Base-by-base conservation (phyloP, 352 stramenopile genomes). In the Pythium guiyangense region DNA sequence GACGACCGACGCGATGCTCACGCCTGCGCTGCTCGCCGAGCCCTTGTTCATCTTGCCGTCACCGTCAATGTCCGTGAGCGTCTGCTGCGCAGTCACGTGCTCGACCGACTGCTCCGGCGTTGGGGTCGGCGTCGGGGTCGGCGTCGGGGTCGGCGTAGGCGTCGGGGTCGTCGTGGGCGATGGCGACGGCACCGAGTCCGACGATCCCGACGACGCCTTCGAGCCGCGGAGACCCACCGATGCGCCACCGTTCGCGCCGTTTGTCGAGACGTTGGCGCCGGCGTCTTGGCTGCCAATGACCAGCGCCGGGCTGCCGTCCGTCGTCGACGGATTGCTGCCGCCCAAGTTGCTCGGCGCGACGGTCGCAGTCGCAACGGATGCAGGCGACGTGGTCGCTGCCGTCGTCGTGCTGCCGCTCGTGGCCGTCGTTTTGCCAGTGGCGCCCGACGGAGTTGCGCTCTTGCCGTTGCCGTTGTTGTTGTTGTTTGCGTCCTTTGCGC, bases 1-100 rank as follows among this genome's bases (percentile, higher is more conserved):
- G 43, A 88, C 82, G 52, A 87, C 70, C 3, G 74, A 54, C 22
- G 57, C 56, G 20, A 86, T 65, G 10, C 66, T 52, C 18, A 86
- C 31, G 34, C 68, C 71, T 26, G 26, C n/a, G 0, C 1, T 15
- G 25, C 2, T 12, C 1, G 34, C 22, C 2, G 11, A 26, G n/a
- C 47, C 45, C n/a, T 53, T 46, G 45, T 52, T 69, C 27, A 29
- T 65, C 26, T 61, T 62, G 18, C 55, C 45, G 37, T 60, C 69
- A 34, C 69, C 66, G n/a, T 64, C 52, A 47, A 77, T 73, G 50
- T 77, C 65, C 29, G 61, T 58, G 20, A 73, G 59, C 12, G 65
- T 66, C 26, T 72, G 62, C 52, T 77, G 69, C 47, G 66, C 52
- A 40, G 68, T 74, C 25, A 59, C 46, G 20, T 55, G 27, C 20